Percentiles rank a stretch among this genome's conserved stretches.
Evolutionary conservation across 164 flowering plant genomes (phyloP).

Genomic region (Vitis riparia): DNA sequence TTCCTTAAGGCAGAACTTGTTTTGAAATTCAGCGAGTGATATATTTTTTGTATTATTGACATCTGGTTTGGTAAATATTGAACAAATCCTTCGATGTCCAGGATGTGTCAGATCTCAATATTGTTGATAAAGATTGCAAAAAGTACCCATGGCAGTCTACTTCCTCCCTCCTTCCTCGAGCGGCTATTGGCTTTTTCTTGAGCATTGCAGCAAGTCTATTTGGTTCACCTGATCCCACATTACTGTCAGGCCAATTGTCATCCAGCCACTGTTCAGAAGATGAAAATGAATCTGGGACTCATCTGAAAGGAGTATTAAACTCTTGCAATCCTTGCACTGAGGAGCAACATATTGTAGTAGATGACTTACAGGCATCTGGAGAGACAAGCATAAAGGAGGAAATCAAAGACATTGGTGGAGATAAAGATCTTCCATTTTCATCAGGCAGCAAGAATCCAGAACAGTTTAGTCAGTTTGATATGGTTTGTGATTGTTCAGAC

Average conservation of each 20-base stretch:
- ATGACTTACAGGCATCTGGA: conserved; percentile 20
- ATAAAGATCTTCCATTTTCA: conserved; percentile 6
- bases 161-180: conserved; percentile 49
- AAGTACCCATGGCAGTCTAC: conserved; percentile 25
- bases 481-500: conserved; percentile 60
- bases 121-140: conserved; percentile 25
- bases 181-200: conserved; percentile 62
- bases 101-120: conserved; percentile 27
- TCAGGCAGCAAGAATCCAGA: conserved; percentile 16
- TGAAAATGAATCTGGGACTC: conserved; percentile 16
- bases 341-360: conserved; percentile 8
- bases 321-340: conserved; percentile 19
- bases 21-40: background rate
- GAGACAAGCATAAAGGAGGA: conserved; percentile 17
- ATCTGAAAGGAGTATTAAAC: conserved; percentile 26
- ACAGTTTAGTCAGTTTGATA: conserved; percentile 64
- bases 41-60: background rate
- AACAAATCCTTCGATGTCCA: conserved; percentile 6
- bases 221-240: conserved; percentile 42
- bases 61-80: background rate
- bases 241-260: conserved; percentile 26
- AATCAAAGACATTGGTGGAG: conserved; percentile 21
- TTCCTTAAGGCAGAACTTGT: background rate
- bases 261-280: conserved; percentile 17
- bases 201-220: conserved; percentile 56